phyloP scores from a whole-genome alignment of 306 rosid genomes.

The Prinsepia uniflora region DNA sequence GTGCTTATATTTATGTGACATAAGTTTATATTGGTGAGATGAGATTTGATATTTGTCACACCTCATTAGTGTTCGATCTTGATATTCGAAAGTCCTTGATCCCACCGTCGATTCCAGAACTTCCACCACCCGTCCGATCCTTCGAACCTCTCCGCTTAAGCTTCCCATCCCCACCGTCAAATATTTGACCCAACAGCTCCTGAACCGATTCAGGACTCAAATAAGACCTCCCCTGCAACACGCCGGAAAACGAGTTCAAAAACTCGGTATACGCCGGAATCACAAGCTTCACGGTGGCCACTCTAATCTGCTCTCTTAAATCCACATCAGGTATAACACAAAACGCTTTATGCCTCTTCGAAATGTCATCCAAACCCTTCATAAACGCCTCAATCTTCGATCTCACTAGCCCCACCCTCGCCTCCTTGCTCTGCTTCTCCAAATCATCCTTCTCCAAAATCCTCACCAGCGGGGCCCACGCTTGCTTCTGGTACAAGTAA shows the following conservation, averaged over 20 bases:
- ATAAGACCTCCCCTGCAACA: conserved; percentile 42
- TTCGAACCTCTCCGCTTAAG: conserved; percentile 33
- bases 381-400: conserved; percentile 55
- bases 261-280: conserved; percentile 52
- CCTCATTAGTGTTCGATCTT: conserved; percentile 22
- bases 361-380: conserved; percentile 51
- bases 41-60: too few relatives aligned
- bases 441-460: conserved; percentile 48
- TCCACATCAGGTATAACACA: conserved; percentile 64
- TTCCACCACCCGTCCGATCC: conserved; percentile 40
- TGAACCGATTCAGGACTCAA: conserved; percentile 48
- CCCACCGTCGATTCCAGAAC: conserved; percentile 32
- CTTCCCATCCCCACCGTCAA: conserved; percentile 36
- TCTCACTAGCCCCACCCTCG: conserved; percentile 28
- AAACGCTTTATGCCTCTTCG: conserved; percentile 42
- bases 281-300: conserved; percentile 51
- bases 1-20: background rate
- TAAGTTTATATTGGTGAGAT: background rate
- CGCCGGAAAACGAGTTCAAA: conserved; percentile 40
- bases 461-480: conserved; percentile 59
- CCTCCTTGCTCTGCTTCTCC: conserved; percentile 39
- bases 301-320: conserved; percentile 67
- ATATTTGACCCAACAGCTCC: conserved; percentile 45
- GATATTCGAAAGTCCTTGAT: conserved; percentile 27
- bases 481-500: conserved; percentile 62